Percentiles rank a stretch among this genome's conserved stretches.
Conservation (phyloP, 1,139 yeast species). For the Yamadazyma buinensis region DNA sequence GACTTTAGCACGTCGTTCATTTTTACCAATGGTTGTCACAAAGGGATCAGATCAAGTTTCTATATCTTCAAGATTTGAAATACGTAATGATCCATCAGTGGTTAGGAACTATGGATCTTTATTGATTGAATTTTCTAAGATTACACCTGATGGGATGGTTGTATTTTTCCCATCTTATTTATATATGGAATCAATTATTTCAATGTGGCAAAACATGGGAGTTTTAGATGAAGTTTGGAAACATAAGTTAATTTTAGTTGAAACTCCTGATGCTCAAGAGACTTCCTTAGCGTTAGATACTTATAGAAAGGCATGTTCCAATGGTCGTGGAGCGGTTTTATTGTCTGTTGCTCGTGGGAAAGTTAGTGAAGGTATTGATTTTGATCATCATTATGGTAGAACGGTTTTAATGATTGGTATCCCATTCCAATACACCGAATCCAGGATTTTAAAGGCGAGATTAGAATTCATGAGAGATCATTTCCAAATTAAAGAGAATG, state of each 20-base stretch:
- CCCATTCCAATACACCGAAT: slow-evolving; percentile 97
- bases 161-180: slow-evolving; percentile 96
- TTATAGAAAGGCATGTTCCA: slow-evolving; percentile 92
- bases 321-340: slow-evolving; percentile 95
- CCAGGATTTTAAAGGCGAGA: slow-evolving; percentile 91
- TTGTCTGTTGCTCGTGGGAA: slow-evolving; percentile 98
- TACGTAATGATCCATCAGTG: slow-evolving; percentile 95
- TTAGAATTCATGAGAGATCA: slow-evolving; percentile 90
- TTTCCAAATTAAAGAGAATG: slow-evolving; percentile 88
- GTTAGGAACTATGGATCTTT: slow-evolving; percentile 95
- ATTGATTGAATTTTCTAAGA: slow-evolving; percentile 86
- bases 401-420: slow-evolving; percentile 98
- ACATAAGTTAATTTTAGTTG: slow-evolving; percentile 90
- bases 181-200: slow-evolving; percentile 95
- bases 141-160: slow-evolving; percentile 97
- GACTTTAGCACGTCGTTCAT: slow-evolving; percentile 90
- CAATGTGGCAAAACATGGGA: slow-evolving; percentile 99
- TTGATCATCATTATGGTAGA: slow-evolving; percentile 97
- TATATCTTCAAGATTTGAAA: slow-evolving; percentile 92
- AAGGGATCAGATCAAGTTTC: slow-evolving; percentile 98
- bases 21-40: slow-evolving; percentile 92
- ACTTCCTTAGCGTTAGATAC: slow-evolving; percentile 94
- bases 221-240: slow-evolving; percentile 98
- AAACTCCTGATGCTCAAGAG: slow-evolving; percentile 99
- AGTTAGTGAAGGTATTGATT: slow-evolving; percentile 98